Evolutionary conservation across 2,329 filamentous ascomycete genomes (phyloP).

Genomic region (Paraconiothyrium sp.): DNA sequence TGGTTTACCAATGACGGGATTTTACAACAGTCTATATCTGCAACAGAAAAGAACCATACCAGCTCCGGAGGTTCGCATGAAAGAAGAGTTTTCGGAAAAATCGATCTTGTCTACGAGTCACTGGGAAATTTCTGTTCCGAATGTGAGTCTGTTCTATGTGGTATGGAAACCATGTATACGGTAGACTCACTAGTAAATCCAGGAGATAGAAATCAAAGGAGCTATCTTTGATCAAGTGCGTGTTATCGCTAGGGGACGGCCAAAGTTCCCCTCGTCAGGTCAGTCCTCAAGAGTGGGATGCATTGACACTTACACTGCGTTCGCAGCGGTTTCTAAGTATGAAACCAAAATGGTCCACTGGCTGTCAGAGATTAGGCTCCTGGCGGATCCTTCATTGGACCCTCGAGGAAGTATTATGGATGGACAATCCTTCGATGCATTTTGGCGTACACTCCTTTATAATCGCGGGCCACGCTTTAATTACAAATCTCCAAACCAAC

Average conservation of each 20-base stretch:
- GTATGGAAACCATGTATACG: background rate
- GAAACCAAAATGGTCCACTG: slow-evolving; percentile 21
- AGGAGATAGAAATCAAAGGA: slow-evolving; percentile 20
- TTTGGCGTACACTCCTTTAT: slow-evolving; percentile 24
- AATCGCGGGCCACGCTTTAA: slow-evolving; percentile 19
- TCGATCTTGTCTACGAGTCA: background rate
- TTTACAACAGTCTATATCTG: slow-evolving; percentile 18
- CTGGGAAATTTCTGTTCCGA: slow-evolving; percentile 14
- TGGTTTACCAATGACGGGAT: slow-evolving; percentile 17
- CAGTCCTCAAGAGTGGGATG: background rate
- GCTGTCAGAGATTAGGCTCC: slow-evolving; percentile 16
- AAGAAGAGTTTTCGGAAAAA: background rate
- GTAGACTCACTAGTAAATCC: slow-evolving; percentile 7
- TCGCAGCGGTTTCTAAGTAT: background rate
- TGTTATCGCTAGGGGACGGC: slow-evolving; percentile 7
- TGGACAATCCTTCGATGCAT: slow-evolving; percentile 19
- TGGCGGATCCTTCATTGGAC: slow-evolving; percentile 19
- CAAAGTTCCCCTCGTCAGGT: slow-evolving; percentile 2
- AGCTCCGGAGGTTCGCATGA: slow-evolving; percentile 9
- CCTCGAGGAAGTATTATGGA: slow-evolving; percentile 15
- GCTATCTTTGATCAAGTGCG: slow-evolving; percentile 18
- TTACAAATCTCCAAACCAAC: slow-evolving; percentile 11
- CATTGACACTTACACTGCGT: background rate
- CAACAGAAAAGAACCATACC: slow-evolving; percentile 11
- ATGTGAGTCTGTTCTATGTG: slow-evolving; percentile 11